Evolutionary conservation across 108 stramenopile species (phyloP), one percentile per base, ranked within the genome.

Genomic region (Cylindrotheca closterium): DNA sequence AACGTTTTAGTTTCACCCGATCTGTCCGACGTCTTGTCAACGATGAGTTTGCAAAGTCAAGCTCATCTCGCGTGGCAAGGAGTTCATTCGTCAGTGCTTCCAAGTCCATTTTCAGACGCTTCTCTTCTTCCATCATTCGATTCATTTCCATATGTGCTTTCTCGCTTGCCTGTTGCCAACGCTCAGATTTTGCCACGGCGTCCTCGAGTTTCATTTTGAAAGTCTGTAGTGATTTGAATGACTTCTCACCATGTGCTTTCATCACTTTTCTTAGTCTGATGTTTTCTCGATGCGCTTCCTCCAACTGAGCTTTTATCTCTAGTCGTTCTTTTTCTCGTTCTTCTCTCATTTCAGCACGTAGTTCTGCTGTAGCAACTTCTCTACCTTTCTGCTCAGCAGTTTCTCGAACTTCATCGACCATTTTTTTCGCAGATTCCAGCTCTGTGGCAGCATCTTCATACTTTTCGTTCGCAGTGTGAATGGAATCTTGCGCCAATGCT

Each of bases 401-500:
- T 25, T 79, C 65, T 25, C 77, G 60, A 29, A 67, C 82, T 49
- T 83, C 84, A 55, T 89, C 88, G 61, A 89, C 87, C 8, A 82
- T 74, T 18, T 65, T 47, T 29, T 77, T 74, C 33, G 89, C 68
- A 15, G 77, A 75, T 30, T 88, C 87, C 68, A 93, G 70, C 62
- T 90, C 92, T 0, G 74, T 68, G 30, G 82, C 73, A 15, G 88
- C 56, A 18, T 56, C 48, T 47, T 85, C 71, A 51, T 79, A 80
- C 60, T 93, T 88, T 8, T 58, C 54, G 60, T 84, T 85, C 27
- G 81, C 79, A 51, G 77, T 89, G 21, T 86, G 53, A 25, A 93
- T 65, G 15, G 85, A 83, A 30, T 51, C 48, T 28, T 71, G 79
- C 37, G 90, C 60, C 12, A 60, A 37, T 5, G 63, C 64, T 33